phyloP scores from a whole-genome alignment of 2,329 filamentous ascomycete species.

The Trichophyton simii region DNA sequence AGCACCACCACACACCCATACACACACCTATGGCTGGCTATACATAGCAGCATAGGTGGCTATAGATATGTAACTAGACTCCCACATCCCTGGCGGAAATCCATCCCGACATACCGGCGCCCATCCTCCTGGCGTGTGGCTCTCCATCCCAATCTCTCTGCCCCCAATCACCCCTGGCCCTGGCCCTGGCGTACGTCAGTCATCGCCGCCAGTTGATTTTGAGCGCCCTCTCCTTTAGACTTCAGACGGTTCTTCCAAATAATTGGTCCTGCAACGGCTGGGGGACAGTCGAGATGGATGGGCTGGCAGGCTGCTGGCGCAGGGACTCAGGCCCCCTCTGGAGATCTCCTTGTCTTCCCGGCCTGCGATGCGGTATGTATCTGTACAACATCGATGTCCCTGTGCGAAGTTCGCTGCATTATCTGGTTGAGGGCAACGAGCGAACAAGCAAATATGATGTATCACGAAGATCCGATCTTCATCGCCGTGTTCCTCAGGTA shows the following conservation, averaged over 20 bases:
- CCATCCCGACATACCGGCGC: constrained; percentile 2
- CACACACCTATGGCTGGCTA: neutral
- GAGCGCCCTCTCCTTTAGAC: neutral
- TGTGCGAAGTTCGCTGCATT: constrained; percentile 1
- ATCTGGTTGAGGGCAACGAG: neutral
- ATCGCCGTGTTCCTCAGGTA: neutral
- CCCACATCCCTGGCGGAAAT: neutral
- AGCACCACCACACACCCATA: neutral
- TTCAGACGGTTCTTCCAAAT: neutral
- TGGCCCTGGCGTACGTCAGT: constrained; percentile 1
- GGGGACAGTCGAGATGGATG: neutral
- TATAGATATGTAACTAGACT: neutral
- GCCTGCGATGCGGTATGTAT: neutral
- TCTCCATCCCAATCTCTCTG: no score
- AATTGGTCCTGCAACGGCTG: neutral
- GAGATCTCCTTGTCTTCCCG: neutral
- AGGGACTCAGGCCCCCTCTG: neutral
- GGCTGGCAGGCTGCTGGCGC: neutral
- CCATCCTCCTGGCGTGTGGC: neutral
- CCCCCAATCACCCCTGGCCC: neutral
- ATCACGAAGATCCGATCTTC: neutral
- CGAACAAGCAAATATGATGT: constrained; percentile 3
- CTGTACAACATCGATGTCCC: constrained; percentile 2
- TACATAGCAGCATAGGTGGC: neutral
- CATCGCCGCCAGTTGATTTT: neutral